These are phyloP conservation scores for Candida khao-thaluensis DNA, from an alignment of 805 yeast genomes.

Conservation along the genomic window DNA sequence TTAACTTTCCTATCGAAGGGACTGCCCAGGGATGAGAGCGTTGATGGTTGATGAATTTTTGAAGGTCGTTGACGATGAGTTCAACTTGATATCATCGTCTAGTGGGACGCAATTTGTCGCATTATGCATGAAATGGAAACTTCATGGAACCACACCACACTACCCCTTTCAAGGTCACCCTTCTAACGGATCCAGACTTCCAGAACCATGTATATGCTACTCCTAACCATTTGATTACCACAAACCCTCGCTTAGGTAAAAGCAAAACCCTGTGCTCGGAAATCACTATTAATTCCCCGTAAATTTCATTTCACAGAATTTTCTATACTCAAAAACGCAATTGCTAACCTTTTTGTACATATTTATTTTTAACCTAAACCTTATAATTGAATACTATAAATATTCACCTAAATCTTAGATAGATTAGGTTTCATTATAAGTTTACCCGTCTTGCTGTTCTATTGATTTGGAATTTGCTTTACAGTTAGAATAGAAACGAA, in stretches of 20 bases:
- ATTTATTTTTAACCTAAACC: constrained; percentile 5
- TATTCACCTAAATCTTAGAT: constrained; percentile 4
- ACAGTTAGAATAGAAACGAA: too few relatives aligned
- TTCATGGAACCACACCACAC: too few relatives aligned
- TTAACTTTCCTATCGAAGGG: not conserved
- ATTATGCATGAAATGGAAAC: too few relatives aligned
- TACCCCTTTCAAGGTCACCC: too few relatives aligned
- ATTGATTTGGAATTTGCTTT: not conserved
- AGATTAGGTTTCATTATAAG: constrained; percentile 6
- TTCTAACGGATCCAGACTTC: too few relatives aligned
- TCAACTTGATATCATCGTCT: too few relatives aligned
- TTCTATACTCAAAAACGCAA: constrained; percentile 2
- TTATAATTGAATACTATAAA: constrained; percentile 1
- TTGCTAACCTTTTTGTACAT: constrained; percentile 4
- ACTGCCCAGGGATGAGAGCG: too few relatives aligned
- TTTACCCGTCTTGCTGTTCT: constrained; percentile 4
- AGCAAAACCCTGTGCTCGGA: constrained; percentile 7
- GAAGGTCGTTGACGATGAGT: too few relatives aligned
- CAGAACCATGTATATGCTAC: too few relatives aligned
- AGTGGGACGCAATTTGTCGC: too few relatives aligned
- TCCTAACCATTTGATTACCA: not conserved
- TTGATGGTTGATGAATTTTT: too few relatives aligned
- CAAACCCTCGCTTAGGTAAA: constrained; percentile 6
- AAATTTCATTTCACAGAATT: constrained; percentile 5
- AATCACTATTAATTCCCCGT: constrained; percentile 3